Evolutionary conservation across 2,329 filamentous ascomycete genomes (phyloP).

Genomic region (Teratosphaeria viscida): DNA sequence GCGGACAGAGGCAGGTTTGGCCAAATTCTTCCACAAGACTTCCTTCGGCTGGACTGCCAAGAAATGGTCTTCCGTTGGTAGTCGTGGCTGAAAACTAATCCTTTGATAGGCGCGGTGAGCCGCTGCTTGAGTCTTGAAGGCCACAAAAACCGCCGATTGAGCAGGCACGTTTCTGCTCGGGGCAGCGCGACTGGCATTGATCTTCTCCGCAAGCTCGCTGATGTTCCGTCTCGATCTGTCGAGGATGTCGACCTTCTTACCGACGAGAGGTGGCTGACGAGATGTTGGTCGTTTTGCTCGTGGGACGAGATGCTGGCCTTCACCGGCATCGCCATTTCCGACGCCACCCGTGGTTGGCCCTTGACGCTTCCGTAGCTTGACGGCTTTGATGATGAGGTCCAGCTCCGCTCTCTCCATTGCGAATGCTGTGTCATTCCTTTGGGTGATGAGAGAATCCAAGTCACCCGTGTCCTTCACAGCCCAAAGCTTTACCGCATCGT

Average conservation of each 20-base stretch:
- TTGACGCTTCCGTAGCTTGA: constrained; percentile 15
- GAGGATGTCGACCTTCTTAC: constrained; percentile 85
- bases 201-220: constrained; percentile 59
- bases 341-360: constrained; percentile 6
- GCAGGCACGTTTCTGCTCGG: constrained; percentile 46
- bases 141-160: constrained; percentile 71
- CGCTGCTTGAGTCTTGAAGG: constrained; percentile 70
- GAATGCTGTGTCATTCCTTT: constrained; percentile 33
- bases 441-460: constrained; percentile 33
- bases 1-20: constrained; percentile 22
- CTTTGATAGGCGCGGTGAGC: constrained; percentile 74
- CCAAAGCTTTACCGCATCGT: constrained; percentile 31
- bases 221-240: constrained; percentile 71
- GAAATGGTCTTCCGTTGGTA: constrained; percentile 31
- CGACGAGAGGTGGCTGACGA: constrained; percentile 56
- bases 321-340: constrained; percentile 2
- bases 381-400: constrained; percentile 30
- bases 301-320: constrained; percentile 14
- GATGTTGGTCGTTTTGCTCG: constrained; percentile 51
- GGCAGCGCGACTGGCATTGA: constrained; percentile 50
- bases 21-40: constrained; percentile 38
- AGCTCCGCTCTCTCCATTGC: constrained; percentile 37
- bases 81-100: constrained; percentile 20
- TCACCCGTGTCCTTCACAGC: constrained; percentile 37
- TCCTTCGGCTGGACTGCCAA: constrained; percentile 36